phyloP scores from a whole-genome alignment of 352 stramenopile species.

The Phytophthora crassamura region DNA sequence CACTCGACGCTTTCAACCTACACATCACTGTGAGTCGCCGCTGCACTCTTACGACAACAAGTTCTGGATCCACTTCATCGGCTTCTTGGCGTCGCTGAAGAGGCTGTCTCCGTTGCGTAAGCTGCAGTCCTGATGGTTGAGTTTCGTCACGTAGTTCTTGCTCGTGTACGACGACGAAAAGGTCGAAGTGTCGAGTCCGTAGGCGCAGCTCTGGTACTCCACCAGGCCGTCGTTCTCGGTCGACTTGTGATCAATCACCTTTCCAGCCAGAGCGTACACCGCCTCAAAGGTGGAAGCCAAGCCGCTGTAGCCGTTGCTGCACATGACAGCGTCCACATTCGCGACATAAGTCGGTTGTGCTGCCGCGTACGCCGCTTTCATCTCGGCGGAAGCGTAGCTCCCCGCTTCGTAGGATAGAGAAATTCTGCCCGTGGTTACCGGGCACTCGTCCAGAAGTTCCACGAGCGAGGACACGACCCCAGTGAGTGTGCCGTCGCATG shows the following conservation, averaged over 20 bases:
- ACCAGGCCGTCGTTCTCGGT: constrained; percentile 40
- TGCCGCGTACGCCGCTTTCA: constrained; percentile 15
- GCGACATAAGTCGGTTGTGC: constrained; percentile 24
- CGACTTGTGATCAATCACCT: constrained; percentile 27
- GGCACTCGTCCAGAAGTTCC: constrained; percentile 42
- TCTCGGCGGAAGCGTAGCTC: constrained; percentile 18
- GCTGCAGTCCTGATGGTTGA: constrained; percentile 57
- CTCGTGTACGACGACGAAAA: constrained; percentile 43
- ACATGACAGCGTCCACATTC: constrained; percentile 33
- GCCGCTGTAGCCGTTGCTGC: constrained; percentile 28
- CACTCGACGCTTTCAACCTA: too few relatives aligned
- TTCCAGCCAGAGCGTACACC: constrained; percentile 19
- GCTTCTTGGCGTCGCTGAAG: constrained; percentile 49
- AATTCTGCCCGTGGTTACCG: constrained; percentile 22
- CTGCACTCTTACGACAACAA: constrained; percentile 28
- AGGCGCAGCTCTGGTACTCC: constrained; percentile 50
- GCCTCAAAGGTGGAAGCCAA: constrained; percentile 21
- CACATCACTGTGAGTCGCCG: too few relatives aligned
- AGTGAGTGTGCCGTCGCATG: constrained; percentile 34
- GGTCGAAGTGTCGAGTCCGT: constrained; percentile 26
- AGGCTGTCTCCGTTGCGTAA: constrained; percentile 58
- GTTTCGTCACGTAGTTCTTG: constrained; percentile 48
- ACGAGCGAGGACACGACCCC: constrained; percentile 28
- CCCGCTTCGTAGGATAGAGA: constrained; percentile 39
- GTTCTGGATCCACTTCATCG: constrained; percentile 65